Evolutionary conservation across 2,329 filamentous ascomycete genomes (phyloP), one percentile per base, ranked within the genome.

Genomic region (Paecilomyces sp.): DNA sequence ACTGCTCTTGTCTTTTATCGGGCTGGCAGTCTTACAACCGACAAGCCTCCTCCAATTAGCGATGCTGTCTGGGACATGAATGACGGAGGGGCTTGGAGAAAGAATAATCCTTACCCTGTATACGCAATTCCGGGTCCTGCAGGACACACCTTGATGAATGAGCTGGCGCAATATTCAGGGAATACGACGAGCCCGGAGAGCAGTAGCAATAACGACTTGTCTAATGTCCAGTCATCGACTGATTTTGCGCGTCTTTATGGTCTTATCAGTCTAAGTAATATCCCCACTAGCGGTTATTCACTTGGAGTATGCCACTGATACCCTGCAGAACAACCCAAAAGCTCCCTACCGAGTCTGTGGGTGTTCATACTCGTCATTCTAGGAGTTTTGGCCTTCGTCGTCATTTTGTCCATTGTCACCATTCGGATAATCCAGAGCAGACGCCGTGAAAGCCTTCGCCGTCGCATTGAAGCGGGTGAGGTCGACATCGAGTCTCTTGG

Each of bases 401-500:
- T 96, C 51, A 80, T 83, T 2, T 74, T 79, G 11, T 91, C 86
- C 0, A 94, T 86, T 1, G 71, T 87, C 50, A 77, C 82, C 57
- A 95, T 94, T 89, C 91, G 94, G 66, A 79, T 87, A 24, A 78
- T 94, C 31, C 91, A 96, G 71, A 84, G 86, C 36, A 82, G 85
- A 55, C 85, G 91, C 31, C 85, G 92, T 8, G 81, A 81, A 25
- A 80, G 80, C 1, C 78, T 97, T 11, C 85, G 85, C 56, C 83
- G 85, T 55, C 85, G 92, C 12, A 88, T 97, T 15, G 81, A 85
- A 60, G 81, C 80, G 7, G 92, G 93, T 57, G 89, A 96, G 66
- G 87, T 96, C 22, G 90, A 97, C 68, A 80, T 97, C 2, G 92
- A 97, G 74, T 86, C 86, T 2, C 82, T 96, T 65, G 92, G 92